Evolutionary conservation across 1,284 basidiomycete species (phyloP).

Genomic region (Jaminaea rosea): DNA sequence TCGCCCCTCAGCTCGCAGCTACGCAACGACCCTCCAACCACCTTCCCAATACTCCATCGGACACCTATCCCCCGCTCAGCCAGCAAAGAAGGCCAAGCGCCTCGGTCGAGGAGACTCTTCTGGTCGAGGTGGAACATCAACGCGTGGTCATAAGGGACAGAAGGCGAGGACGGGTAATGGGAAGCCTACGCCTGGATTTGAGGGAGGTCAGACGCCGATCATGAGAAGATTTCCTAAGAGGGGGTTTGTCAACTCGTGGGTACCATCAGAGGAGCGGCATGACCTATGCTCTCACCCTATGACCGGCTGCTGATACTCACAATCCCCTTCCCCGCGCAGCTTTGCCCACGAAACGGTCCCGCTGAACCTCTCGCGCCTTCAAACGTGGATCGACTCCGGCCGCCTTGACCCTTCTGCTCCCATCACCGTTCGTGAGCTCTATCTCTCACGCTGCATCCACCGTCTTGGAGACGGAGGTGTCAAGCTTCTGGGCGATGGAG

Average conservation of each 20-base stretch:
- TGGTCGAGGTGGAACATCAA: constrained; percentile 80
- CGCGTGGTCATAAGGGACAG: constrained; percentile 90
- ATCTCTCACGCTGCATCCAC: constrained; percentile 78
- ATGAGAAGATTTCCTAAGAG: constrained; percentile 85
- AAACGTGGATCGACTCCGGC: constrained; percentile 80
- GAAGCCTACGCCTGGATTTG: constrained; percentile 69
- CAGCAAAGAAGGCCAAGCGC: constrained; percentile 66
- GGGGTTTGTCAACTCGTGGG: constrained; percentile 85
- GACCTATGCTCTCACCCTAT: too few species aligned
- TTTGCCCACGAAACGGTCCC: constrained; percentile 61
- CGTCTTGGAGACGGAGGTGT: constrained; percentile 71
- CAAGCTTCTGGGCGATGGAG: constrained; percentile 75
- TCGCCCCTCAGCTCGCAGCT: too few species aligned
- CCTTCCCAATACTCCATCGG: constrained; percentile 3
- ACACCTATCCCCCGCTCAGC: constrained; percentile 2
- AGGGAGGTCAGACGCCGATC: constrained; percentile 92
- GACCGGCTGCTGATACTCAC: too few species aligned
- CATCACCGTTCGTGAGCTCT: constrained; percentile 77
- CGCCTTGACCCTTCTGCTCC: constrained; percentile 68
- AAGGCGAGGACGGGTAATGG: constrained; percentile 84
- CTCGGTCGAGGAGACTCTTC: constrained; percentile 86
- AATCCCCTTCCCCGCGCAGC: constrained; percentile 3
- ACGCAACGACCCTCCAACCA: not conserved
- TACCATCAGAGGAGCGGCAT: not conserved
- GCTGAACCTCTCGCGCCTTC: constrained; percentile 76